Evolutionary conservation across 164 flowering plant genomes (phyloP), one percentile per base, ranked within the genome.

Genomic region (Dillenia turbinata): DNA sequence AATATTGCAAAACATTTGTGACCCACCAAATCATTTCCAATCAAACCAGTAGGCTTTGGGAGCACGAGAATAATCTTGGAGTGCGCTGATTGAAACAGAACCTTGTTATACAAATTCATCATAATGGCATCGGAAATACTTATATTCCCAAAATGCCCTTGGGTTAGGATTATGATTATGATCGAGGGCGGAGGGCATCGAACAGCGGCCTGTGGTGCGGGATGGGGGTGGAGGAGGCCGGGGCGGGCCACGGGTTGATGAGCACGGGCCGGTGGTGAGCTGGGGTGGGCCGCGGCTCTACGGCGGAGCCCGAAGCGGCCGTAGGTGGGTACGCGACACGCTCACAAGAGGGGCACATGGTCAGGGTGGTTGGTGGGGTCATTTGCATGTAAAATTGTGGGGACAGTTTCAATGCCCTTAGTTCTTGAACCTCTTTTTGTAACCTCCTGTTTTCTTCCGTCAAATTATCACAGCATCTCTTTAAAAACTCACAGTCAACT

Each of bases 331-430:
- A 83, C 46, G 78, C 83, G 8, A 86, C 83, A 26, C 89, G 83
- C 81, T 89, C 92, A 69, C 96, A 89, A 19, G 96, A 89, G 0
- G 96, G 88, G 76, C 96, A 89, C 87, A 89, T 83, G 75, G 90
- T 86, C 71, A 89, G 89, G 49, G 92, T 89, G 13, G 92, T 87
- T 8, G 92, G 85, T 48, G 90, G 92, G 53, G 86, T 74, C 90
- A 85, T 83, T 46, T 83, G 96, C 88, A 82, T 83, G 85, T 86
- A 86, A 69, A 83, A 71, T 65, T 85, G 92, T 0, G 96, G 92
- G 69, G 90, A 83, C 8, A 83, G 82, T 65, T 87, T 89, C 52
- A 89, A 78, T 49, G 96, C 86, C 59, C 92, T 68, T 69, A 89
- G 83, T 74, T 89, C 92, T 70, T 78, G 83, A 24, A 87, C 88